Base-by-base conservation (phyloP, 1,139 yeast species). In the Taphrina communis region DNA sequence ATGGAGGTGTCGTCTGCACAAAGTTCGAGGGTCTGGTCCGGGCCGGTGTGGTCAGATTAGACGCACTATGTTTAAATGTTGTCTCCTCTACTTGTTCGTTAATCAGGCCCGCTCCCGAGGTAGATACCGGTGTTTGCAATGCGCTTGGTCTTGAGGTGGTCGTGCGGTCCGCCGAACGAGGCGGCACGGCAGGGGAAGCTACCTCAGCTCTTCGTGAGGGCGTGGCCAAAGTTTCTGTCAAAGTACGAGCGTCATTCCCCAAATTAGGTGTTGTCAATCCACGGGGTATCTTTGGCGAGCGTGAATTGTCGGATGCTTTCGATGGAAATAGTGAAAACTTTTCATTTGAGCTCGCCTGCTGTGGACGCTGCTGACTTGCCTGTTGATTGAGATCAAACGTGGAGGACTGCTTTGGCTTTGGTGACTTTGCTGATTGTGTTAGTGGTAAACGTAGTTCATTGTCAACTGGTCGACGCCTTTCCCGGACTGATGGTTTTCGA, bases 111-210 rank as follows among this genome's bases (percentile, higher is more conserved):
- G 36, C 21, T n/a, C 6, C 36, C 11, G 36, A n/a, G 8, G 36
- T 35, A 6, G 53, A 50, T 11, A 21, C 36, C 35, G 53, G 53
- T 50, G 53, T 50, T 4, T 21, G 12, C 36, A 25, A 9, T 9
- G 36, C 53, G 19, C 36, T 50, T 2, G 53, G 31, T 25, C 53
- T 50, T 21, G 36, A 6, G 6, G 31, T 17, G 14, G 42, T 11
- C 17, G 50, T 9, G 0, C 63, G 63, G 12, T 58, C 63, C 14
- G 31, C 36, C 12, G 63, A 58, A 25, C 63, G 63, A 2, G 63
- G 38, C 12, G 63, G 63, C 21, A 58, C 35, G n/a, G 63, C 53
- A 9, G 58, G 58, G 8, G 63, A 35, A 17, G 31, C 31, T 12
- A 21, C 36, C 4, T 25, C 53, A 1, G 36, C 53, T n/a, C 11